These are phyloP conservation scores for Quercus aquifolioides DNA, from an alignment of 306 rosid species.

Conservation along the genomic window DNA sequence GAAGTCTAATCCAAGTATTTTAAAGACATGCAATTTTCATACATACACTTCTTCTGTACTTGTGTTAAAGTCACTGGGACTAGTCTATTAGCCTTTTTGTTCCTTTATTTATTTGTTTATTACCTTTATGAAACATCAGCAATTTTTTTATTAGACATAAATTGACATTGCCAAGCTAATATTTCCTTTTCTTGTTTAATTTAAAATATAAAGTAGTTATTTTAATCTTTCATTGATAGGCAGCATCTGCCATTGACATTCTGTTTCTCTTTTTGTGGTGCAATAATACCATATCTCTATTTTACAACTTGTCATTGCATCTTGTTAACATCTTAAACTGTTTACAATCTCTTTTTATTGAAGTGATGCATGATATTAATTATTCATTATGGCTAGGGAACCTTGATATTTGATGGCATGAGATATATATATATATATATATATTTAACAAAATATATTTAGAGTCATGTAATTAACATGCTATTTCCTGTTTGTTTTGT, in stretches of 20 bases:
- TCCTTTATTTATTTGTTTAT: background rate
- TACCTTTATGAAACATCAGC: background rate
- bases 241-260: background rate
- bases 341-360: background rate
- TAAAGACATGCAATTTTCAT: background rate
- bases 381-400: slow-evolving; percentile 3
- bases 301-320: background rate
- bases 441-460: background rate
- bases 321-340: background rate
- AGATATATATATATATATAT: background rate
- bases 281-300: background rate
- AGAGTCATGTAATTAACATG: slow-evolving; percentile 13
- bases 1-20: background rate
- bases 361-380: background rate
- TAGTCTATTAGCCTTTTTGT: background rate
- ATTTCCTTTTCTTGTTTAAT: background rate
- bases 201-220: background rate
- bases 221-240: background rate
- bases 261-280: background rate
- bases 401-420: slow-evolving; percentile 15
- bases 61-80: background rate
- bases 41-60: background rate
- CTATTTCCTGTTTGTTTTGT: background rate
- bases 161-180: background rate
- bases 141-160: background rate